A percentile compares a stretch with the other conserved stretches of the same genome.
These are phyloP conservation scores for Aphanomyces invadans DNA, from an alignment of 352 stramenopile species.

Conservation along the genomic window DNA sequence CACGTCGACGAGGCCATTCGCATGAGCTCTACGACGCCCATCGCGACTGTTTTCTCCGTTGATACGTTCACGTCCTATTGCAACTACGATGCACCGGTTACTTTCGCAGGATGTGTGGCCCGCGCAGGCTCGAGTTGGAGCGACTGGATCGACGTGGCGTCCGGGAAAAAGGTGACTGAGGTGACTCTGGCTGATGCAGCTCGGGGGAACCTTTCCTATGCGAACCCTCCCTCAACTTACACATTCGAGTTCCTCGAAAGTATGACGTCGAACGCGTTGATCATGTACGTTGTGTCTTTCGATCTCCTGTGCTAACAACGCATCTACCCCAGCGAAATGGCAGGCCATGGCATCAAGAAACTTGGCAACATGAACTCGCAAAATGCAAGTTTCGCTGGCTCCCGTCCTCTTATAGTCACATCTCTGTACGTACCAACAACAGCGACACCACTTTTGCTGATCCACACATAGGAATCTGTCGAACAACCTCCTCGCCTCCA, in stretches of 20 bases:
- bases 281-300: slow-evolving; percentile 7
- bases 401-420: background rate
- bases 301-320: background rate
- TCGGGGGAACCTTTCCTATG: background rate
- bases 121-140: background rate
- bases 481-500: slow-evolving; percentile 7
- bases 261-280: slow-evolving; percentile 1
- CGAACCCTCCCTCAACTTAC: background rate
- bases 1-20: background rate
- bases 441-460: background rate
- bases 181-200: background rate
- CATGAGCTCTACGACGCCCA: background rate
- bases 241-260: slow-evolving; percentile 16
- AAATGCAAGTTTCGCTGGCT: background rate
- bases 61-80: slow-evolving; percentile 22
- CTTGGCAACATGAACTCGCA: slow-evolving; percentile 21
- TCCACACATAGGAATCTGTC: slow-evolving; percentile 3
- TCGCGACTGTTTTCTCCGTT: slow-evolving; percentile 1
- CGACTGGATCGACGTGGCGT: slow-evolving; percentile 15
- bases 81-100: slow-evolving; percentile 2
- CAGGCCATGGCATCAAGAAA: slow-evolving; percentile 20
- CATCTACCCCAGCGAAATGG: slow-evolving; percentile 9
- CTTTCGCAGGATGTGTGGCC: slow-evolving; percentile 15
- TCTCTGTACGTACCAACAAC: slow-evolving; percentile 16
- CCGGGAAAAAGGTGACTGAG: slow-evolving; percentile 8